A percentile compares a stretch with the other conserved stretches of the same genome.
These are phyloP conservation scores for Aurantiochytrium sp. DNA, from an alignment of 108 stramenopile genomes.

Conservation along the genomic window DNA sequence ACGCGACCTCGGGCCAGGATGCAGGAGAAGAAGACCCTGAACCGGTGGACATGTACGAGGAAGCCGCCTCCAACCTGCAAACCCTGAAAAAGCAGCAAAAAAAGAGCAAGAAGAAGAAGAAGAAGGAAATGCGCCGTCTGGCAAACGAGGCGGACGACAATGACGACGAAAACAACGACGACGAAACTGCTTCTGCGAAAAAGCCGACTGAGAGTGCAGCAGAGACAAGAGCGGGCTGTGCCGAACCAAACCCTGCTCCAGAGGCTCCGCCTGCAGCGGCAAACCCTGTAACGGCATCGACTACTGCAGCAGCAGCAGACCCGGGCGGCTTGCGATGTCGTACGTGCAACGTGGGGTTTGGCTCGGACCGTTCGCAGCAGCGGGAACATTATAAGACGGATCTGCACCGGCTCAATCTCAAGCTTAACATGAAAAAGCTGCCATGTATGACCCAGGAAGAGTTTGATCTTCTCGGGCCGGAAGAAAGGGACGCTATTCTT, in stretches of 20 bases:
- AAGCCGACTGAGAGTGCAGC: background rate
- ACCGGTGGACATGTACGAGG: background rate
- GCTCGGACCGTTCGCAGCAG: constrained; percentile 55
- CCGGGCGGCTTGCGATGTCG: constrained; percentile 45
- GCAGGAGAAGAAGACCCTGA: background rate
- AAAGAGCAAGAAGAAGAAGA: constrained; percentile 70
- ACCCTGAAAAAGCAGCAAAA: constrained; percentile 63
- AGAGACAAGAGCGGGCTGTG: background rate
- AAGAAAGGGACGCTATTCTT: background rate
- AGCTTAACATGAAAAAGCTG: constrained; percentile 70
- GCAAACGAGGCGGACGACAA: constrained; percentile 39
- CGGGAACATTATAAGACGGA: constrained; percentile 82
- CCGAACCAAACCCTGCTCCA: too few relatives aligned
- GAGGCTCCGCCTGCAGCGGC: background rate
- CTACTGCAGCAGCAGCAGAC: background rate
- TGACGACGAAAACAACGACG: constrained; percentile 28
- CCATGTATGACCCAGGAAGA: constrained; percentile 64
- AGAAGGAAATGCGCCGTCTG: constrained; percentile 63
- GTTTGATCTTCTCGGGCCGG: constrained; percentile 30
- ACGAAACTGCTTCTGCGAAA: background rate
- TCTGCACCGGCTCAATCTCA: constrained; percentile 90
- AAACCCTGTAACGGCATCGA: background rate
- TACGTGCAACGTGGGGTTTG: constrained; percentile 67
- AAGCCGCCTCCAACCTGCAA: background rate
- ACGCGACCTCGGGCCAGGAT: background rate